Evolutionary conservation across 495 filamentous ascomycete genomes (phyloP).

Genomic region (Neurospora sp.): DNA sequence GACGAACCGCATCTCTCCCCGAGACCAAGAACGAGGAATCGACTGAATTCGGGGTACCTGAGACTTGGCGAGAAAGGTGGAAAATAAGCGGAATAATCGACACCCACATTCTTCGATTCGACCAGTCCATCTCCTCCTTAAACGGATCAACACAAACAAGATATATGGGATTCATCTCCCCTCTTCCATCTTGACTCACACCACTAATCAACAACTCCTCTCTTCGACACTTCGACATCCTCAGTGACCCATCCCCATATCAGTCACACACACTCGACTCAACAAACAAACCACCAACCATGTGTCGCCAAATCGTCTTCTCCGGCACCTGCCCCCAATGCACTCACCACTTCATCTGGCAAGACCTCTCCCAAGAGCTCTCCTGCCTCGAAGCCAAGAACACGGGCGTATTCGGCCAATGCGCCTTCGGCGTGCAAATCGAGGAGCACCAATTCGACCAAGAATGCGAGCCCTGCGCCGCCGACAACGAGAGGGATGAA

Average conservation of each 20-base stretch:
- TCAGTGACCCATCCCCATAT: not conserved
- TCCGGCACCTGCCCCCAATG: slow-evolving; percentile 23
- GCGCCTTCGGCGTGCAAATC: slow-evolving; percentile 15
- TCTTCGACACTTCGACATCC: not conserved
- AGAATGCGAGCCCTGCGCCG: slow-evolving; percentile 25
- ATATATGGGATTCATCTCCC: not conserved
- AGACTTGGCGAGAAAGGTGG: no score
- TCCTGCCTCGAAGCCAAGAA: slow-evolving; percentile 31
- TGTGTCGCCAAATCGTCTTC: slow-evolving; percentile 28
- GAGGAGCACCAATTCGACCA: slow-evolving; percentile 27
- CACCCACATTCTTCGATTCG: not conserved
- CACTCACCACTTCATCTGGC: slow-evolving; percentile 16
- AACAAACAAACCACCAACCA: slow-evolving; percentile 1
- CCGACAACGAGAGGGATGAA: slow-evolving; percentile 19
- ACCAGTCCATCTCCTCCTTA: not conserved
- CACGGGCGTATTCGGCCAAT: slow-evolving; percentile 22
- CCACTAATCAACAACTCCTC: not conserved
- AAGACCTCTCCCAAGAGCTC: slow-evolving; percentile 23
- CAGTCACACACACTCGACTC: not conserved
- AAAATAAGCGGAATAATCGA: no score
- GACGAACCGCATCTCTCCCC: not conserved
- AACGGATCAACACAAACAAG: not conserved
- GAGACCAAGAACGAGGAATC: not conserved
- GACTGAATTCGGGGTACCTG: not conserved
- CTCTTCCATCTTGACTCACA: not conserved